Conservation (phyloP, 2,329 filamentous ascomycete species). For the Sarocladium strictum region DNA sequence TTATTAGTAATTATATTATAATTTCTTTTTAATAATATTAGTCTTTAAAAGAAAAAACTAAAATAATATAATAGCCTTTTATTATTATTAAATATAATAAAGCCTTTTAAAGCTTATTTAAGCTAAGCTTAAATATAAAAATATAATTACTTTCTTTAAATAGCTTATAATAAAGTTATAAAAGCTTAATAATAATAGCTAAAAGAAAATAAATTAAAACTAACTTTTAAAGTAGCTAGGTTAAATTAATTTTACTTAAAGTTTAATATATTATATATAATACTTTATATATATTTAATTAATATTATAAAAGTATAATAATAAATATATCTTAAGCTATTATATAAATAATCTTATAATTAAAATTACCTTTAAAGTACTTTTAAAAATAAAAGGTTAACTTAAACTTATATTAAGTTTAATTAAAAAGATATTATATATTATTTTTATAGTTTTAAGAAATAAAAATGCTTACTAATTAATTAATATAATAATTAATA, state of each 20-base stretch:
- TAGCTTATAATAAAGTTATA: not conserved
- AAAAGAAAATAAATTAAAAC: no score
- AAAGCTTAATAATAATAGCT: not conserved
- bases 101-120: not conserved
- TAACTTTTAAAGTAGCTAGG: no score
- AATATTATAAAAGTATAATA: not conserved
- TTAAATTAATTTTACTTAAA: no score
- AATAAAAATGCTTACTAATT: not conserved
- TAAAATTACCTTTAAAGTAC: not conserved
- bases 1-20: not conserved
- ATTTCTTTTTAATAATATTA: not conserved
- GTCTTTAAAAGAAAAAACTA: not conserved
- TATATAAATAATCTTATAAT: not conserved
- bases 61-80: not conserved
- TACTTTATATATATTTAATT: not conserved
- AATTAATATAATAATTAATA: not conserved
- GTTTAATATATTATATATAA: no score
- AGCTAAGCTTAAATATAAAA: not conserved
- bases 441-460: not conserved
- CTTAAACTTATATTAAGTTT: not conserved
- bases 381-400: not conserved
- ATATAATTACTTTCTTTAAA: not conserved
- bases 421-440: not conserved
- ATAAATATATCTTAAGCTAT: not conserved
- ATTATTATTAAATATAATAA: not conserved